Evolutionary conservation across 306 rosid genomes (phyloP).

Genomic region (Ammopiptanthus mongolicus): DNA sequence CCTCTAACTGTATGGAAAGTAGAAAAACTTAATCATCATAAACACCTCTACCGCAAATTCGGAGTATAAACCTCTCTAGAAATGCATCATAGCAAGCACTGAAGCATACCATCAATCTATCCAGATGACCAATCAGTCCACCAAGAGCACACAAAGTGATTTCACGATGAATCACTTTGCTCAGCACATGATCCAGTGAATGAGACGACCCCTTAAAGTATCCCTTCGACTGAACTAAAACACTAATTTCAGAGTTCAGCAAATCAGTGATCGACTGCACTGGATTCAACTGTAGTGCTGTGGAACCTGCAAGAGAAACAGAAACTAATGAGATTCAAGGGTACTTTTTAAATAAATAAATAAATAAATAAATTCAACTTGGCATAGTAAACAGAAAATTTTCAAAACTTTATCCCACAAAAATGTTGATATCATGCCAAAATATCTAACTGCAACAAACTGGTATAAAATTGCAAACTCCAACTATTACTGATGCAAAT

Average conservation of each 20-base stretch:
- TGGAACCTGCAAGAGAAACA: constrained; percentile 50
- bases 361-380: neutral
- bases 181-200: constrained; percentile 52
- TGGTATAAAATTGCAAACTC: neutral
- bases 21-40: constrained; percentile 4
- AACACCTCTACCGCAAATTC: neutral
- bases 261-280: constrained; percentile 48
- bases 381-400: neutral
- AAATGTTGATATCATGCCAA: neutral
- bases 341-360: neutral
- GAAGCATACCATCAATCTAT: constrained; percentile 76
- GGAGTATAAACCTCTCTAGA: neutral
- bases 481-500: neutral
- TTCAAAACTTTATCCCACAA: neutral
- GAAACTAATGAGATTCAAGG: constrained; percentile 9
- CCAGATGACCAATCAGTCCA: constrained; percentile 72
- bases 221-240: constrained; percentile 52
- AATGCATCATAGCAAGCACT: constrained; percentile 12
- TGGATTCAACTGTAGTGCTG: constrained; percentile 60
- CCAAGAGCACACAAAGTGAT: constrained; percentile 64
- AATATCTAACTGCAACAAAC: constrained; percentile 3
- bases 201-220: constrained; percentile 70
- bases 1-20: constrained; percentile 58
- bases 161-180: constrained; percentile 48
- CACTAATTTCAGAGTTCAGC: constrained; percentile 55